phyloP scores from a whole-genome alignment of 208 protist species.

The Acanthamoeba sp. region DNA sequence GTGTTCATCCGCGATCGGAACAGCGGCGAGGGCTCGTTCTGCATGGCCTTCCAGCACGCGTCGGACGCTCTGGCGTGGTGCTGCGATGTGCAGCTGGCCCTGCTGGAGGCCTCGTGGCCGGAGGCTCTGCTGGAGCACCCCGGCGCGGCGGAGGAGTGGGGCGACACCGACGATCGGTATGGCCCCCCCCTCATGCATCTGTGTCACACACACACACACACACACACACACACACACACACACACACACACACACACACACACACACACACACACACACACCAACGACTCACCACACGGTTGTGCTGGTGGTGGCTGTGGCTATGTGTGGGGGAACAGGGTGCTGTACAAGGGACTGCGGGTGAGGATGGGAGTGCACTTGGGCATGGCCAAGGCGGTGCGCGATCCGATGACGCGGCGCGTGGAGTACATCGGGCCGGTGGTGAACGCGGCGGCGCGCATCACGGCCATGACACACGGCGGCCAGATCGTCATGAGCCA shows the following conservation, averaged over 20 bases:
- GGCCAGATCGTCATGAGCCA: not conserved
- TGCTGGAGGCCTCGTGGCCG: not conserved
- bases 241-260: too few species aligned
- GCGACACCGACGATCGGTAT: not conserved
- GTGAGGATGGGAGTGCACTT: constrained; percentile 58
- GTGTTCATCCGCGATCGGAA: not conserved
- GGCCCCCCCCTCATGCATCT: too few species aligned
- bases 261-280: too few species aligned
- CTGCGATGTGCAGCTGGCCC: not conserved
- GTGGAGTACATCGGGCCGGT: not conserved
- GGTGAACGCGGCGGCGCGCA: not conserved
- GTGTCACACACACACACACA: too few species aligned
- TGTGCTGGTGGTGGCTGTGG: too few species aligned
- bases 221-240: too few species aligned
- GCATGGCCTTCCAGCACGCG: constrained; percentile 32
- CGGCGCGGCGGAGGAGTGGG: not conserved
- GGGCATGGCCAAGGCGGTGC: not conserved
- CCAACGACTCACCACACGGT: too few species aligned
- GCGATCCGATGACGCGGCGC: constrained; percentile 5
- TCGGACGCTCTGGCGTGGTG: not conserved
- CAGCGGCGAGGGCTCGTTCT: constrained; percentile 49
- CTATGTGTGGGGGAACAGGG: not conserved
- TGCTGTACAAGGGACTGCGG: constrained; percentile 20
- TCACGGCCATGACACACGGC: constrained; percentile 9
- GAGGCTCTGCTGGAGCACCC: constrained; percentile 9